Percentiles rank a stretch among this genome's conserved stretches.
phyloP scores from a whole-genome alignment of 192 early-diverging fungal genomes.

The Coemansia nantahalensis region DNA sequence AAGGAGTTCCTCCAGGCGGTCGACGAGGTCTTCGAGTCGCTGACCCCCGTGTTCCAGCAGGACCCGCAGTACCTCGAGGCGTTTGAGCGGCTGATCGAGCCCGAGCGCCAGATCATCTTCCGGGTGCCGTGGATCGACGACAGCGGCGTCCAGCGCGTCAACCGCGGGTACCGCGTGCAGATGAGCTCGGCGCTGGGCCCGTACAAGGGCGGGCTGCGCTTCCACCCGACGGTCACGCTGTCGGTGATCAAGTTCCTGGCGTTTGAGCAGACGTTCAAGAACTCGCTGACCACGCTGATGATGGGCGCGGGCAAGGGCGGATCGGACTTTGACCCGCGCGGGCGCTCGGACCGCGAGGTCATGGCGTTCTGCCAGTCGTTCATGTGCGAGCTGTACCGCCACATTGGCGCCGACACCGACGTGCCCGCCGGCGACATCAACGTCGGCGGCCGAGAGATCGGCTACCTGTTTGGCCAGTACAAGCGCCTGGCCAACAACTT shows the following conservation, averaged over 20 bases:
- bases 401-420: constrained; percentile 56
- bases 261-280: constrained; percentile 60
- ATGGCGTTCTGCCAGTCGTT: constrained; percentile 57
- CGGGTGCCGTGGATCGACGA: constrained; percentile 57
- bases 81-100: constrained; percentile 53
- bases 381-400: constrained; percentile 56
- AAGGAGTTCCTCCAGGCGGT: constrained; percentile 55
- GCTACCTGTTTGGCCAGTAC: constrained; percentile 57
- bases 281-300: constrained; percentile 56
- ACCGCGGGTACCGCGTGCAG: constrained; percentile 59
- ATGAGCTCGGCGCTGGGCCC: constrained; percentile 59
- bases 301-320: constrained; percentile 58
- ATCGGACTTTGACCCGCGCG: constrained; percentile 54
- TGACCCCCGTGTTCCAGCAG: constrained; percentile 52
- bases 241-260: constrained; percentile 58
- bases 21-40: constrained; percentile 51
- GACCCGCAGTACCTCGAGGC: constrained; percentile 49
- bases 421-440: constrained; percentile 57
- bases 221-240: constrained; percentile 58
- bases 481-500: constrained; percentile 56
- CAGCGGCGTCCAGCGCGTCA: constrained; percentile 51
- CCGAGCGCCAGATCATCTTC: constrained; percentile 56
- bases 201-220: constrained; percentile 59
- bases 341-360: constrained; percentile 54
- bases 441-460: constrained; percentile 55